These are phyloP conservation scores for Auricularia sp. DNA, from an alignment of 768 basidiomycete species.

Conservation along the genomic window DNA sequence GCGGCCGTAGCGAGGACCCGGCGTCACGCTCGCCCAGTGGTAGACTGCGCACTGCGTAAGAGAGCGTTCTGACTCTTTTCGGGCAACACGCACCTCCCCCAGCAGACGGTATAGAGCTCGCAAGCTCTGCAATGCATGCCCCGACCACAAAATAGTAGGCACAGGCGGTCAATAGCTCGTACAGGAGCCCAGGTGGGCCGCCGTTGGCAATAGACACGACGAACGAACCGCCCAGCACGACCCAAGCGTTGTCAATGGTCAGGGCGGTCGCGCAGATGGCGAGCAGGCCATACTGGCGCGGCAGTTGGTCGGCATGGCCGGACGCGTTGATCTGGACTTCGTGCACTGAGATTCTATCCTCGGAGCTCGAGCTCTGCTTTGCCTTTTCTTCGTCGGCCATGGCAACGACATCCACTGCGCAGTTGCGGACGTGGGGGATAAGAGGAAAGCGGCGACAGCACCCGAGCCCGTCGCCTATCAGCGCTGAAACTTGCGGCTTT, in stretches of 20 bases:
- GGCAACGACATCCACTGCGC: not conserved
- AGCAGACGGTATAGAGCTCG: not conserved
- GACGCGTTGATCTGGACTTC: not conserved
- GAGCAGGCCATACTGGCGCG: not conserved
- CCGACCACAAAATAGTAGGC: not conserved
- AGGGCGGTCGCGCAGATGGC: not conserved
- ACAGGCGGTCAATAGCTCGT: not conserved
- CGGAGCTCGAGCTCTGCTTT: not conserved
- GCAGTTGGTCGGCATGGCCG: not conserved
- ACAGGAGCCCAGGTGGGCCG: not conserved
- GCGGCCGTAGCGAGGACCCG: not conserved
- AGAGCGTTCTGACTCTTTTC: not conserved
- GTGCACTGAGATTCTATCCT: not conserved
- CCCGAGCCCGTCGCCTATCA: no score
- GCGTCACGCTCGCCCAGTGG: slow-evolving; percentile 1
- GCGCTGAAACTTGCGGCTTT: no score
- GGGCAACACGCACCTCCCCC: not conserved
- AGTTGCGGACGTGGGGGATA: no score
- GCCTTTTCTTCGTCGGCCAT: not conserved
- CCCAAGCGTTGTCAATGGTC: slow-evolving; percentile 2
- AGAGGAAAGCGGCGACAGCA: no score
- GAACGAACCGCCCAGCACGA: not conserved
- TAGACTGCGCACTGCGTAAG: not conserved
- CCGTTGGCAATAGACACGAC: slow-evolving; percentile 1
- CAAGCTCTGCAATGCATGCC: not conserved